A percentile compares a stretch with the other conserved stretches of the same genome.
Evolutionary conservation across 148 eudicot genomes (phyloP).

Genomic region (Polygonum aviculare): DNA sequence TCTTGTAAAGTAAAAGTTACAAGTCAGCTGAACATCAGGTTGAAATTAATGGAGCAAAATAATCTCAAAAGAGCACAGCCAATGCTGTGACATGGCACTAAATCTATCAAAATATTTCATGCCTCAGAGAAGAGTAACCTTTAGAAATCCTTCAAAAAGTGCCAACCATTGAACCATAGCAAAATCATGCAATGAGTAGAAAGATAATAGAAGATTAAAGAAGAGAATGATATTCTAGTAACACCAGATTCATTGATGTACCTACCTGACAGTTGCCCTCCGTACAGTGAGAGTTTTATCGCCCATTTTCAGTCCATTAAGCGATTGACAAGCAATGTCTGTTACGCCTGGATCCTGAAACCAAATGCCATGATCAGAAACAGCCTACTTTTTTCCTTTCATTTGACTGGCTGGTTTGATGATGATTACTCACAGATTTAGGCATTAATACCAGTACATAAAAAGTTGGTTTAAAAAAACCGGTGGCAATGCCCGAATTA

Average conservation of each 20-base stretch:
- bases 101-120: not conserved
- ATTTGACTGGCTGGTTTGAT: not conserved
- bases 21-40: not conserved
- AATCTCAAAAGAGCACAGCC: not conserved
- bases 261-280: constrained; percentile 78
- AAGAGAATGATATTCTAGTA: not conserved
- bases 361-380: not conserved
- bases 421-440: not conserved
- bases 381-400: not conserved
- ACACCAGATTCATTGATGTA: constrained; percentile 3
- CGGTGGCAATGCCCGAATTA: not conserved
- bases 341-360: constrained; percentile 69
- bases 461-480: not conserved
- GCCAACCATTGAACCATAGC: not conserved
- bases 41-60: not conserved
- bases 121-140: not conserved
- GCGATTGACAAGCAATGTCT: constrained; percentile 94
- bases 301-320: constrained; percentile 94
- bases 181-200: not conserved
- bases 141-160: not conserved
- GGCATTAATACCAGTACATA: not conserved
- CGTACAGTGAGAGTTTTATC: constrained; percentile 90
- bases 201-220: not conserved
- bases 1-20: not conserved
- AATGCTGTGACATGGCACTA: not conserved